phyloP scores from a whole-genome alignment of 2,329 filamentous ascomycete genomes.

The Fusarium buharicum region DNA sequence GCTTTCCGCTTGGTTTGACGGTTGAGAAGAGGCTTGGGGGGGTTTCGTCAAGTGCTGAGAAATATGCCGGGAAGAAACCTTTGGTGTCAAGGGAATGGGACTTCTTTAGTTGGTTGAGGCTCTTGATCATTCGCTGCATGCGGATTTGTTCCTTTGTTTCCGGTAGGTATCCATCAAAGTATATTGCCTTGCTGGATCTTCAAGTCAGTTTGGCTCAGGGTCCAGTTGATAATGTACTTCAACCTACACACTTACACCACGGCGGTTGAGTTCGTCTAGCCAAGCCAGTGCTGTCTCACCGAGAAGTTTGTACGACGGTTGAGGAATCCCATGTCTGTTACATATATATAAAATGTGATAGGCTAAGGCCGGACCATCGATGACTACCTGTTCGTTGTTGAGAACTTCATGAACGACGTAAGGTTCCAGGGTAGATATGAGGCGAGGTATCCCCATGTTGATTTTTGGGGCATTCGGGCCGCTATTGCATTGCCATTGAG shows the following conservation, averaged over 20 bases:
- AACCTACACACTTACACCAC: conserved; percentile 70
- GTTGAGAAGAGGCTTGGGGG: conserved; percentile 43
- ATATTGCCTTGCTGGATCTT: conserved; percentile 66
- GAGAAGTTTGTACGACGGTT: conserved; percentile 72
- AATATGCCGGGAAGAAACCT: conserved; percentile 42
- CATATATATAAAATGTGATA: conserved; percentile 75
- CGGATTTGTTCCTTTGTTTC: conserved; percentile 70
- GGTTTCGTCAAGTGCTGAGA: conserved; percentile 25
- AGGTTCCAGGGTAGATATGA: conserved; percentile 63
- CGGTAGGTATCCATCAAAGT: conserved; percentile 88
- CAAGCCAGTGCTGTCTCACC: conserved; percentile 68
- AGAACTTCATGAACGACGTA: conserved; percentile 60
- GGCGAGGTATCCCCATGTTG: conserved; percentile 68
- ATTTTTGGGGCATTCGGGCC: not conserved
- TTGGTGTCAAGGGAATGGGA: conserved; percentile 51
- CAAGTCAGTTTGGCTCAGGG: conserved; percentile 7
- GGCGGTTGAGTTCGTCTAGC: conserved; percentile 67
- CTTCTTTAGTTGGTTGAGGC: conserved; percentile 65
- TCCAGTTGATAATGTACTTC: not conserved
- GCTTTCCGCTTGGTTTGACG: conserved; percentile 46
- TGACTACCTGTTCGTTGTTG: conserved; percentile 57
- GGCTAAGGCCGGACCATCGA: conserved; percentile 84
- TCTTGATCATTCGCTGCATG: conserved; percentile 67
- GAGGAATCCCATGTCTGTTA: conserved; percentile 60
- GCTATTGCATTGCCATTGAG: not conserved